phyloP scores from a whole-genome alignment of 805 yeast species.

The Spathaspora arborariae region DNA sequence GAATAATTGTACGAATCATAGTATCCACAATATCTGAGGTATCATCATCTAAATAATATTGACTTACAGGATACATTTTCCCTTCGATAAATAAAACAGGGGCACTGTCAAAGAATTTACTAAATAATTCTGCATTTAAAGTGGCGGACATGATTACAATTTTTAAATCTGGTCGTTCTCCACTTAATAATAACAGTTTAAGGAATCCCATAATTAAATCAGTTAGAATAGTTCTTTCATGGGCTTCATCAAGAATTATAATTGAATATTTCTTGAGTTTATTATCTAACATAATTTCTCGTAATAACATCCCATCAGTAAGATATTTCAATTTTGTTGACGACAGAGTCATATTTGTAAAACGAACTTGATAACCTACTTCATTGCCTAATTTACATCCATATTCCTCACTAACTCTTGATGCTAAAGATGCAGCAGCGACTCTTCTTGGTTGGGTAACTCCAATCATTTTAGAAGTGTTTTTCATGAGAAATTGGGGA shows the following conservation, averaged over 20 bases:
- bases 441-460: conserved; percentile 98
- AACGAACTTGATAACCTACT: conserved; percentile 92
- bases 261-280: conserved; percentile 63
- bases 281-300: conserved; percentile 82
- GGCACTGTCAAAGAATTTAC: conserved; percentile 70
- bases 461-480: conserved; percentile 58
- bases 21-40: conserved; percentile 84
- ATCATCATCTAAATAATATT: conserved; percentile 57
- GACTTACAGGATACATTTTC: conserved; percentile 78
- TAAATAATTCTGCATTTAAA: conserved; percentile 83
- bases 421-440: conserved; percentile 92
- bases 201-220: conserved; percentile 88
- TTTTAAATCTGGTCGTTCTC: conserved; percentile 56
- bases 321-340: conserved; percentile 73
- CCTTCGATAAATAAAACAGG: conserved; percentile 90
- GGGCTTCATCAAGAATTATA: conserved; percentile 92
- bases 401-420: conserved; percentile 85
- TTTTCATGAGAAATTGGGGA: conserved; percentile 79
- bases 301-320: conserved; percentile 95
- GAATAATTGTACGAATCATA: conserved; percentile 67
- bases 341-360: conserved; percentile 60
- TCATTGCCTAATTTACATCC: conserved; percentile 74
- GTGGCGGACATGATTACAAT: conserved; percentile 95
- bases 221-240: conserved; percentile 90
- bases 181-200: conserved; percentile 52